Evolutionary conservation across 73 alveolate species (phyloP), one percentile per base, ranked within the genome.

Genomic region (Paramecium octaurelia): DNA sequence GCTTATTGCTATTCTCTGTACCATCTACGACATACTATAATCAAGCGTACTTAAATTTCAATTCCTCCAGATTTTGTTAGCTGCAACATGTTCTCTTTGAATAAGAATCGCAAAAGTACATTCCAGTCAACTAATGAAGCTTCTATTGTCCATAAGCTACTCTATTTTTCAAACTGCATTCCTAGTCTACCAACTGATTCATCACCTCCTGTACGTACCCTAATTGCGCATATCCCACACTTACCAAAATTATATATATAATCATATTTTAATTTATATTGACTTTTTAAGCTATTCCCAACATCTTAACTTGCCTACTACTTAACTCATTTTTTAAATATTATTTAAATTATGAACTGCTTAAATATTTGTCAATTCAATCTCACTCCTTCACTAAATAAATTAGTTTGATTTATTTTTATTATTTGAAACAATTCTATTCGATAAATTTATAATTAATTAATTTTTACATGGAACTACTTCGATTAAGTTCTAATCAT

Each of bases 31-130:
- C 14, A 73, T 54, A 54, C 14, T 29, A 36, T 29, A 16, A 35
- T 35, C 6, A 12, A 73, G 12, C 1, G 7, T 44, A 48, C 91
- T 80, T 80, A 12, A 43, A 18, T 48, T 80, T 80, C 6, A 80
- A 35, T 0, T 80, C 91, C 11, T 80, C 57, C 4, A 80, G 21
- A 80, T 80, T 80, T 46, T 80, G 6, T 80, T 80, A 14, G 20
- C 48, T 24, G 18, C 91, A 80, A 80, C 91, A 80, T 18, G 91
- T 43, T 46, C 91, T 42, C 46, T 46, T 80, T 8, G 91, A 27
- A 80, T 80, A 80, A 4, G 48, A 7, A 43, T 80, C 91, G 46
- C 91, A 80, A 80, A 80, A 80, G 12, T 44, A 80, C 21, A 80
- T 43, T 80, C 91, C 91, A 20, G 57, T 16, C 38, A 36, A 35